These are phyloP conservation scores for Parastagonospora avenae DNA, from an alignment of 2,329 filamentous ascomycete species.

Conservation along the genomic window DNA sequence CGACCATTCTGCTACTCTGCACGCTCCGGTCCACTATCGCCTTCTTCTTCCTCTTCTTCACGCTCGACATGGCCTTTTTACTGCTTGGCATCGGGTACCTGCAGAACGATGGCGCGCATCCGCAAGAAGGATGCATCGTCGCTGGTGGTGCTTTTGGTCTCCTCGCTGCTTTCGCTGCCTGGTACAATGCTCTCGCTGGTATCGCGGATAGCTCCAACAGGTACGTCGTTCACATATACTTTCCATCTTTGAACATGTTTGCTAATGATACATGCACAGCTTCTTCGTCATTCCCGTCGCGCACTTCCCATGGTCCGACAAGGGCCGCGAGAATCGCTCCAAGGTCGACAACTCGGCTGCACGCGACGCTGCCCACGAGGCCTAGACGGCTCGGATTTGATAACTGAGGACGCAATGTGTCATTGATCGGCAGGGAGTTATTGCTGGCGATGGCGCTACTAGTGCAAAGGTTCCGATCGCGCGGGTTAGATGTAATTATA, in stretches of 20 bases:
- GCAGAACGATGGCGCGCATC: constrained; percentile 45
- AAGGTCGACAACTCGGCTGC: constrained; percentile 50
- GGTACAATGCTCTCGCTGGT: constrained; percentile 62
- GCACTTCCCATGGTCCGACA: constrained; percentile 88
- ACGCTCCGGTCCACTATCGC: constrained; percentile 64
- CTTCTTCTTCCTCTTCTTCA: constrained; percentile 63
- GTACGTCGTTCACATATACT: constrained; percentile 26
- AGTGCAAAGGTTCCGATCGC: too few species aligned
- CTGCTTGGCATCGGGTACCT: constrained; percentile 62
- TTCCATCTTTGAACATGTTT: neutral
- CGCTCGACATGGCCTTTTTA: constrained; percentile 63
- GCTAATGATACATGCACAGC: constrained; percentile 53
- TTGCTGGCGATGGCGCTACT: too few species aligned
- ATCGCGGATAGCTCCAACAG: constrained; percentile 60
- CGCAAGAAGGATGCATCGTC: constrained; percentile 54
- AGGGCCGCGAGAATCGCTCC: constrained; percentile 45
- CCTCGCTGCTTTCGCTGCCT: constrained; percentile 59
- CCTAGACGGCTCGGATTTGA: too few species aligned
- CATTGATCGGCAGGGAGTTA: too few species aligned
- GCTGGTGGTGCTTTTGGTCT: constrained; percentile 60
- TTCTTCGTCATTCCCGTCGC: constrained; percentile 93
- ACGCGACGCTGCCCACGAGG: constrained; percentile 7
- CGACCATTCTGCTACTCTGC: constrained; percentile 60
- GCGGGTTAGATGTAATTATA: too few species aligned
- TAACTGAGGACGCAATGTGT: too few species aligned